Conservation (phyloP, 2,329 filamentous ascomycete species). For the Ambrosiella beaveri region DNA sequence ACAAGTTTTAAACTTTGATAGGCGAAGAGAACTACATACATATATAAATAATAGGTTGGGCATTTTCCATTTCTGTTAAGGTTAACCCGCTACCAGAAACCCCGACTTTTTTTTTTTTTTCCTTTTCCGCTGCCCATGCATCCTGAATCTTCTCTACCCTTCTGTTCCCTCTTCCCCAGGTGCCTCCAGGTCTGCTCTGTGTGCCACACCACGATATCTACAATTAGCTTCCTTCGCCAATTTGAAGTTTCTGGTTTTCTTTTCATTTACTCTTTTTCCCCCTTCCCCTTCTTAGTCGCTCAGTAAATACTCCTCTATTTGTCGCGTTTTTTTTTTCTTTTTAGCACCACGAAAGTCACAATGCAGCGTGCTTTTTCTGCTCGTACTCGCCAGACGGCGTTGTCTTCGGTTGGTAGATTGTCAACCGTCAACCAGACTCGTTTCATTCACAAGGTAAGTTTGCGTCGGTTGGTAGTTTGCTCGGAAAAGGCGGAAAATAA, state of each 20-base stretch:
- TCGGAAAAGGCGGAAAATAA: no score
- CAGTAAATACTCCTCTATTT: constrained; percentile 9
- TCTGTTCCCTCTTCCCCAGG: constrained; percentile 14
- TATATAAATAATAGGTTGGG: no score
- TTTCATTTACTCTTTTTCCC: constrained; percentile 1
- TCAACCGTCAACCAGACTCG: constrained; percentile 69
- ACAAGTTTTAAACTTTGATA: no score
- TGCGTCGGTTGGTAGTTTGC: neutral
- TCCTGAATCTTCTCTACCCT: constrained; percentile 9
- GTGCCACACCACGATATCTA: constrained; percentile 5
- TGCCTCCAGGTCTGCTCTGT: constrained; percentile 11
- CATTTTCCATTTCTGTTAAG: no score
- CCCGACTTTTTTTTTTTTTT: constrained; percentile 11
- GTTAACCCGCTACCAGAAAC: neutral
- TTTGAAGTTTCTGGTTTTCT: neutral
- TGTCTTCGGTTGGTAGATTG: constrained; percentile 50
- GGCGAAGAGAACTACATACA: no score
- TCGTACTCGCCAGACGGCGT: constrained; percentile 60
- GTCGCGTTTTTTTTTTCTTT: constrained; percentile 16
- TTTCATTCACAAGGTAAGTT: constrained; percentile 84
- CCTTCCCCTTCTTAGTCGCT: constrained; percentile 16
- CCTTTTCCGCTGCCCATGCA: constrained; percentile 3
- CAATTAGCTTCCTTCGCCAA: neutral
- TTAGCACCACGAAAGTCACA: constrained; percentile 26
- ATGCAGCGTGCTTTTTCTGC: constrained; percentile 96